phyloP scores from a whole-genome alignment of 306 rosid species.

The Gastrolobium bilobum region DNA sequence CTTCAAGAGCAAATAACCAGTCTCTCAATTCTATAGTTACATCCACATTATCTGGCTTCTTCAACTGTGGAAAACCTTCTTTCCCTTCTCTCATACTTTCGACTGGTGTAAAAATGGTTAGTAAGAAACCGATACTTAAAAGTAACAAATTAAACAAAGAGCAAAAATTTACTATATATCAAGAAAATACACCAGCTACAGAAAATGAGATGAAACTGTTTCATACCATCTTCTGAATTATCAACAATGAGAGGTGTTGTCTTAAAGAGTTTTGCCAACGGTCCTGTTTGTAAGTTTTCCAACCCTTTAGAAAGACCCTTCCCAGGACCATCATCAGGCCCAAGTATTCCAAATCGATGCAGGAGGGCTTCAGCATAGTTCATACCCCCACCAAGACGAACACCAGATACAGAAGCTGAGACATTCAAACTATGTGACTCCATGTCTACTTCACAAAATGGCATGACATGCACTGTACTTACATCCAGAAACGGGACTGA shows the following conservation, averaged over 20 bases:
- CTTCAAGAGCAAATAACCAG: constrained; percentile 98
- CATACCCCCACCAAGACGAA: constrained; percentile 97
- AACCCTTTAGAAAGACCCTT: constrained; percentile 75
- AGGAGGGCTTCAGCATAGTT: constrained; percentile 86
- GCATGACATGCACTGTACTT: constrained; percentile 73
- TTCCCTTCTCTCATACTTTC: constrained; percentile 62
- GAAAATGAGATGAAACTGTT: constrained; percentile 43
- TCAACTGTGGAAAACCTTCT: constrained; percentile 63
- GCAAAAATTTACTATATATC: background rate
- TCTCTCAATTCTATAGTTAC: constrained; percentile 77
- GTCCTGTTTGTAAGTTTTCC: constrained; percentile 81
- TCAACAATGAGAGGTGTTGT: constrained; percentile 58
- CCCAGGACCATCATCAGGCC: constrained; percentile 94
- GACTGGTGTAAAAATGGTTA: constrained; percentile 50
- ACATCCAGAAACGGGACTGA: constrained; percentile 72
- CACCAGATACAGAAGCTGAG: constrained; percentile 84
- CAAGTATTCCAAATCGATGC: constrained; percentile 90
- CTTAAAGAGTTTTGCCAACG: constrained; percentile 76
- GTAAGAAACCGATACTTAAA: constrained; percentile 29
- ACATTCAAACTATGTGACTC: constrained; percentile 83
- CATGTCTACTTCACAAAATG: constrained; percentile 70
- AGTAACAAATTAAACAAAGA: constrained; percentile 18
- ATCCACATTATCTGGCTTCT: constrained; percentile 81
- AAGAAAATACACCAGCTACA: constrained; percentile 37
- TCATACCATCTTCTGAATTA: constrained; percentile 67